phyloP scores from a whole-genome alignment of 768 basidiomycete genomes.

The Austroboletus festivus region DNA sequence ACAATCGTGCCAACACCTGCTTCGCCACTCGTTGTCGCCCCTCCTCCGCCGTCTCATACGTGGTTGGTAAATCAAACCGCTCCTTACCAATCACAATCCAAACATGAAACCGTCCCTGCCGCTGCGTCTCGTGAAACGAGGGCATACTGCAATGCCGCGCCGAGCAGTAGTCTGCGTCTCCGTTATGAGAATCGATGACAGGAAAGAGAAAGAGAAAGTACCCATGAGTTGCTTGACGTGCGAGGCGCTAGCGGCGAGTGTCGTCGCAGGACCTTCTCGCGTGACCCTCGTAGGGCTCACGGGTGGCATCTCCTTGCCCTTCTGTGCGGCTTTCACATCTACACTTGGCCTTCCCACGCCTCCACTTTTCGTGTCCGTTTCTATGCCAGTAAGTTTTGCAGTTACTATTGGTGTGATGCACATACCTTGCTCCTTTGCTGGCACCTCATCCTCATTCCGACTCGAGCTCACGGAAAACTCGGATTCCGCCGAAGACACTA shows the following conservation, averaged over 20 bases:
- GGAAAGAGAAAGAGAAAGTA: neutral
- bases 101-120: conserved; percentile 31
- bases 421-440: conserved; percentile 12
- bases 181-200: too few species aligned
- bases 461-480: conserved; percentile 26
- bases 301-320: conserved; percentile 11
- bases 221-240: conserved; percentile 19
- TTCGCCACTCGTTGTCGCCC: conserved; percentile 44
- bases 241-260: neutral
- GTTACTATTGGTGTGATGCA: neutral
- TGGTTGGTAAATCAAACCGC: conserved; percentile 42
- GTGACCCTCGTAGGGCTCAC: neutral
- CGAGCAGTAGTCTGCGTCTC: conserved; percentile 25
- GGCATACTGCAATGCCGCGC: conserved; percentile 25
- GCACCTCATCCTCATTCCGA: conserved; percentile 14
- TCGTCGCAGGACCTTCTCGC: neutral
- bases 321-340: too few species aligned
- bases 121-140: conserved; percentile 31
- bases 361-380: neutral
- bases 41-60: conserved; percentile 36
- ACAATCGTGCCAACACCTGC: conserved; percentile 28
- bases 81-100: conserved; percentile 48
- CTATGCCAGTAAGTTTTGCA: neutral
- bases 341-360: too few species aligned
- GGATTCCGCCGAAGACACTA: conserved; percentile 21